These are phyloP conservation scores for Saksenaea oblongispora DNA, from an alignment of 371 early-diverging fungal genomes.

Conservation along the genomic window DNA sequence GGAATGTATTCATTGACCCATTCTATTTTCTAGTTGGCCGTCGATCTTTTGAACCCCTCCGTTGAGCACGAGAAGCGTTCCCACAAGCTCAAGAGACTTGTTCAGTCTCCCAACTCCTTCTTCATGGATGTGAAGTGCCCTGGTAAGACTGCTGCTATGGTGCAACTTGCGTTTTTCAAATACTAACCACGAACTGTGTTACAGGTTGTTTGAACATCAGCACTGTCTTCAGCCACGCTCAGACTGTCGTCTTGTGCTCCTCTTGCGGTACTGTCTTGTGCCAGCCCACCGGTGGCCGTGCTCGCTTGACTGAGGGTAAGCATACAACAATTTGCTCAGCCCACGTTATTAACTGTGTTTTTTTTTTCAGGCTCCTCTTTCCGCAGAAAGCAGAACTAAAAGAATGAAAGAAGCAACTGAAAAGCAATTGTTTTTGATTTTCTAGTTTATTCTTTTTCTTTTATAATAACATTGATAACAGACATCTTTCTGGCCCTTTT, in stretches of 20 bases:
- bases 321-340: background rate
- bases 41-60: constrained; percentile 98
- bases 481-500: background rate
- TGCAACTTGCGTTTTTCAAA: background rate
- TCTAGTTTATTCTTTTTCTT: background rate
- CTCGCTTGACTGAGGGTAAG: constrained; percentile 87
- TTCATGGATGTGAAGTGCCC: constrained; percentile 99
- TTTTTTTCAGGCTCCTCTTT: constrained; percentile 38
- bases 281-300: constrained; percentile 98
- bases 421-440: background rate
- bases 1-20: background rate
- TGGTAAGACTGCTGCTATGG: constrained; percentile 48
- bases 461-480: background rate
- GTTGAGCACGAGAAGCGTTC: constrained; percentile 88
- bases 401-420: background rate
- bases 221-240: constrained; percentile 98
- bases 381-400: constrained; percentile 51
- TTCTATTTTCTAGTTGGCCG: constrained; percentile 75
- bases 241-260: constrained; percentile 94
- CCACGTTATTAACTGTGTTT: background rate
- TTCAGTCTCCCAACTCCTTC: constrained; percentile 98
- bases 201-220: constrained; percentile 93
- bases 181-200: background rate
- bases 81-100: constrained; percentile 99
- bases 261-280: constrained; percentile 94